A percentile compares a stretch with the other conserved stretches of the same genome.
phyloP scores from a whole-genome alignment of 192 early-diverging fungal genomes.

The Gamsiella multidivaricata region DNA sequence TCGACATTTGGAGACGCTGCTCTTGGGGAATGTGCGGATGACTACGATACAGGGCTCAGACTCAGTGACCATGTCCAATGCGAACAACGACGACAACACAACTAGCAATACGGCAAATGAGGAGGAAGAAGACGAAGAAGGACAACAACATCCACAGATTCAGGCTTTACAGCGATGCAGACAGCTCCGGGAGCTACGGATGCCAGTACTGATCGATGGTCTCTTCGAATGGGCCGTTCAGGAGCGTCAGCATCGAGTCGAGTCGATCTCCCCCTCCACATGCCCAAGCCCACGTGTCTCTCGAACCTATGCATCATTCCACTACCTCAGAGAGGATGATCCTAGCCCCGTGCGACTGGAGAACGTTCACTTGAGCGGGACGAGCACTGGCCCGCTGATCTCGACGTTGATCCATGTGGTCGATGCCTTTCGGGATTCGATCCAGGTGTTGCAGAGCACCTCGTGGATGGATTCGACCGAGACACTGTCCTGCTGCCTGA shows the following conservation, averaged over 20 bases:
- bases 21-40: slow-evolving; percentile 42
- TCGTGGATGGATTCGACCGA: slow-evolving; percentile 40
- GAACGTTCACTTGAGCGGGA: slow-evolving; percentile 26
- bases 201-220: slow-evolving; percentile 34
- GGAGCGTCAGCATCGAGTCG: slow-evolving; percentile 11
- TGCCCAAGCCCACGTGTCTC: background rate
- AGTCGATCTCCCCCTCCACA: background rate
- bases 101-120: background rate
- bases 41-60: background rate
- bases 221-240: slow-evolving; percentile 39
- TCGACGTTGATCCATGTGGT: slow-evolving; percentile 34
- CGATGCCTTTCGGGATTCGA: slow-evolving; percentile 39
- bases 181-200: slow-evolving; percentile 24
- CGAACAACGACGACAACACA: background rate
- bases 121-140: background rate
- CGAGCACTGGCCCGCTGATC: slow-evolving; percentile 34
- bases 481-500: slow-evolving; percentile 9
- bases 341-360: slow-evolving; percentile 20
- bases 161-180: slow-evolving; percentile 23
- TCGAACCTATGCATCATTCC: background rate
- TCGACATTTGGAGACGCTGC: slow-evolving; percentile 22
- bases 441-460: slow-evolving; percentile 31
- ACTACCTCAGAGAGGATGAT: slow-evolving; percentile 7
- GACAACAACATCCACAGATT: slow-evolving; percentile 28
- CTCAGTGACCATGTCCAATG: background rate